Conservation (phyloP, 805 yeast genomes). For the Scheffersomyces spartinae region DNA sequence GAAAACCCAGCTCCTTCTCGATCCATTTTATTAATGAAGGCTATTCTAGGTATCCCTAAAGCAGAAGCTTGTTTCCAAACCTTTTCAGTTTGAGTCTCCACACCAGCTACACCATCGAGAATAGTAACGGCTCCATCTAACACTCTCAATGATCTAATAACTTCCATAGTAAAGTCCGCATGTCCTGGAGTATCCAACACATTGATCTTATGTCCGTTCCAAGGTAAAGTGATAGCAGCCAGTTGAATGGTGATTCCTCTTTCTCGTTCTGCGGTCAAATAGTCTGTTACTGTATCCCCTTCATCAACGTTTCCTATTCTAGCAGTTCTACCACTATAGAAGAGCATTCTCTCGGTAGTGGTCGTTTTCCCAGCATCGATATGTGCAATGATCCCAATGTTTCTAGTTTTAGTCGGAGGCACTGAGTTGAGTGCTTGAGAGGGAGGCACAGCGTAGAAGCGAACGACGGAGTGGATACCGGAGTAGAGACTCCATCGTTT, state of each 20-base stretch:
- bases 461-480: no score
- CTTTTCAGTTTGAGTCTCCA: constrained; percentile 95
- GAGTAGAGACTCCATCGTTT: no score
- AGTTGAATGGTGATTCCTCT: constrained; percentile 95
- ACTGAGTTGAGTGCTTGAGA: no score
- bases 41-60: constrained; percentile 59
- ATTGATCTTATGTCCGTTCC: constrained; percentile 66
- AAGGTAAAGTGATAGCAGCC: constrained; percentile 87
- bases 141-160: constrained; percentile 77
- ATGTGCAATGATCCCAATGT: constrained; percentile 96
- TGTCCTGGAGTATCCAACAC: constrained; percentile 97
- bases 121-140: constrained; percentile 91
- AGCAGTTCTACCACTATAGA: constrained; percentile 68
- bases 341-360: constrained; percentile 93
- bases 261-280: constrained; percentile 75
- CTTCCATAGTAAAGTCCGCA: constrained; percentile 95
- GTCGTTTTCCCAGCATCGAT: constrained; percentile 99
- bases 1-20: constrained; percentile 92
- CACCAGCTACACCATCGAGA: constrained; percentile 94
- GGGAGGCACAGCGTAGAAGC: no score
- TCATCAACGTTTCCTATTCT: constrained; percentile 89
- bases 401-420: constrained; percentile 39
- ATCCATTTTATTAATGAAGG: constrained; percentile 92
- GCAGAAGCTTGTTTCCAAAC: constrained; percentile 84
- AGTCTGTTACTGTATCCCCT: constrained; percentile 95